Evolutionary conservation across 208 protist genomes (phyloP), one percentile per base, ranked within the genome.

Genomic region (Acanthamoeba sp.): DNA sequence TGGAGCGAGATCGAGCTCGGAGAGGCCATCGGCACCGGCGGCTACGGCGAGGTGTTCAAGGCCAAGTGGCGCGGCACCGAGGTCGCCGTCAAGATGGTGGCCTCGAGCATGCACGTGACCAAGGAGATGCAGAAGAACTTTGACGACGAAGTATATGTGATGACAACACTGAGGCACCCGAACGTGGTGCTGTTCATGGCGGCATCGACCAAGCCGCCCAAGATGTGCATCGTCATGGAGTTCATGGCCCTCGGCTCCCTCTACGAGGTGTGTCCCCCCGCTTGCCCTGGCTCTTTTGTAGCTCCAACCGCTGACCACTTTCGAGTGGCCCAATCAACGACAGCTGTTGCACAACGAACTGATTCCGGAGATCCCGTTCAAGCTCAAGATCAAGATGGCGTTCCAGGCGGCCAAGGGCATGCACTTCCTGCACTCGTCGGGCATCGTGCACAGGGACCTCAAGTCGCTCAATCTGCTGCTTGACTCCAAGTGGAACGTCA

Each of bases 51-150:
- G 62, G 87, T 92, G 9, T 92, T 32, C 62, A 73, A 76, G 57
- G 87, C 87, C 87, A 92, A 66, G 29, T 92, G 87, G 87, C 50
- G 87, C 36, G 87, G 87, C 64, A 92, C 87, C 32, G 87, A 78
- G 38, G 87, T 92, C 0, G 87, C 87, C 87, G 87, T 92, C 45
- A 92, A 92, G 62, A 73, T 89, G 45, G 80, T 89, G 29, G 80
- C 80, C 32, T 34, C 50, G 12, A 64, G 27, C 7, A 42, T 45
- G 4, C 36, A 55, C 12, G 32, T 64, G 10, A 66, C 82, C 29
- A 89, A 89, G 82, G 82, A 89, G 45, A 89, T 62, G 82, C 82
- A 89, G 32, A 59, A 62, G 45, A 89, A 62, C 82, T 89, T 89
- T 20, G 48, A 40, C 34, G 82, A 89, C 0, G 82, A 50, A 14